These are phyloP conservation scores for Exophiala bonariae DNA, from an alignment of 2,329 filamentous ascomycete species.

Conservation along the genomic window DNA sequence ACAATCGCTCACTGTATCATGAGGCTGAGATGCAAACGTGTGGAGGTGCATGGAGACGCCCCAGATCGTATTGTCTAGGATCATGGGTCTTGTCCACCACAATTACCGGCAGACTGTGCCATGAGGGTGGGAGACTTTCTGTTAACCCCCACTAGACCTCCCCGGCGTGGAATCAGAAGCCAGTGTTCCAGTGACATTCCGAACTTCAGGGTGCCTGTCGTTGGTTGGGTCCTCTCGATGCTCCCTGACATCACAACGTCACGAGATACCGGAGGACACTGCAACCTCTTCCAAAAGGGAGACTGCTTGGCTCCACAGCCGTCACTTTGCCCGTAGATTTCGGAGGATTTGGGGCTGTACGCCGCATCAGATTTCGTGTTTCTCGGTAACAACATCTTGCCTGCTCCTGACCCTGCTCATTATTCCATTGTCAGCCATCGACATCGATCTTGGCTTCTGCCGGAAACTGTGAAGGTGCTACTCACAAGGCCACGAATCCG, in stretches of 20 bases:
- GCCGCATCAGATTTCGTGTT: no score
- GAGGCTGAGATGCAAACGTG: conserved; percentile 10
- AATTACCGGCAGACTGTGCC: conserved; percentile 7
- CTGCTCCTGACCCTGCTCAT: no score
- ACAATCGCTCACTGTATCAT: no score
- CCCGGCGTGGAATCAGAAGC: conserved; percentile 4
- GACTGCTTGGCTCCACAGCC: no score
- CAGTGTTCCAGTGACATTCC: conserved; percentile 6
- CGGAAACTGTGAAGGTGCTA: no score
- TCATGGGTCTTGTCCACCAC: conserved; percentile 4
- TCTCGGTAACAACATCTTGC: no score
- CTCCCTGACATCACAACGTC: conserved; percentile 6
- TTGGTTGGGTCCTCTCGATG: not conserved
- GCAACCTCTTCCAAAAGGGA: not conserved
- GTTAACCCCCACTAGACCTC: not conserved
- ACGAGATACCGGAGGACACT: not conserved
- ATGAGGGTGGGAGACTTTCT: conserved; percentile 4
- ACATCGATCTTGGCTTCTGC: no score
- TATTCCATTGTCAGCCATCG: no score
- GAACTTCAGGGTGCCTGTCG: conserved; percentile 1
- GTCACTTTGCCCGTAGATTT: no score
- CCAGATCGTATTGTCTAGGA: conserved; percentile 11
- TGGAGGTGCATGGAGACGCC: conserved; percentile 3
- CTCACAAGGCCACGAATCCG: no score
- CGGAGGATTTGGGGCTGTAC: no score